Percentiles rank a stretch among this genome's conserved stretches.
phyloP scores from a whole-genome alignment of 2,329 filamentous ascomycete species.

The Magnaporthiopsis incrustans region DNA sequence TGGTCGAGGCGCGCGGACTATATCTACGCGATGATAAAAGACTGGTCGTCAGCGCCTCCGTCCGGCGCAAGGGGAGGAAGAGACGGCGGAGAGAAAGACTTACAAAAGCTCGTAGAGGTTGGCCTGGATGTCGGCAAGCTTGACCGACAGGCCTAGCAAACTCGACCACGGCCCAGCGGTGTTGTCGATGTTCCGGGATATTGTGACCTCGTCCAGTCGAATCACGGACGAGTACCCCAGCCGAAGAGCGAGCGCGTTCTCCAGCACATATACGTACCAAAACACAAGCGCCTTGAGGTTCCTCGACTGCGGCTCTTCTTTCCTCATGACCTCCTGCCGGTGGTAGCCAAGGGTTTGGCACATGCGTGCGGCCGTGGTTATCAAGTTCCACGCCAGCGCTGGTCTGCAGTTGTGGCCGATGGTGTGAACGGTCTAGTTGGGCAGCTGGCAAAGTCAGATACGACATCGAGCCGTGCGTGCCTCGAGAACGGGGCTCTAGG shows the following conservation, averaged over 20 bases:
- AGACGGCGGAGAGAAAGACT: background rate
- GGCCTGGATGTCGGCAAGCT: slow-evolving; percentile 1
- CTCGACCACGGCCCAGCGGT: background rate
- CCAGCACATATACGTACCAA: slow-evolving; percentile 3
- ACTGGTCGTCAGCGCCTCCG: background rate
- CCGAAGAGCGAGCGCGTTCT: slow-evolving; percentile 1
- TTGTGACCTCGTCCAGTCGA: slow-evolving; percentile 1
- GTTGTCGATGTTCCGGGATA: background rate
- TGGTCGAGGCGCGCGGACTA: background rate
- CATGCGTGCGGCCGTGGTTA: slow-evolving; percentile 3
- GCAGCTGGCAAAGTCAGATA: background rate
- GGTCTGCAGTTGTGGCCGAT: slow-evolving; percentile 1
- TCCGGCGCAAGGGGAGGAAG: too few species aligned
- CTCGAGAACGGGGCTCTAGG: background rate
- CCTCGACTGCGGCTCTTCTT: background rate
- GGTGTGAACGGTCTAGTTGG: background rate
- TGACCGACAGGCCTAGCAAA: background rate
- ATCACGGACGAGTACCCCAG: slow-evolving; percentile 4
- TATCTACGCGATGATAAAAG: background rate
- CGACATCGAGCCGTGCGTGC: too few species aligned
- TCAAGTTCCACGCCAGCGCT: background rate
- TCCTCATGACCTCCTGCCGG: background rate
- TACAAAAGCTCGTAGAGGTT: background rate
- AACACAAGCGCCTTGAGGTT: background rate
- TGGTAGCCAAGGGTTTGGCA: background rate